These are phyloP conservation scores for Xylaria digitata DNA, from an alignment of 2,329 filamentous ascomycete genomes.

Conservation along the genomic window DNA sequence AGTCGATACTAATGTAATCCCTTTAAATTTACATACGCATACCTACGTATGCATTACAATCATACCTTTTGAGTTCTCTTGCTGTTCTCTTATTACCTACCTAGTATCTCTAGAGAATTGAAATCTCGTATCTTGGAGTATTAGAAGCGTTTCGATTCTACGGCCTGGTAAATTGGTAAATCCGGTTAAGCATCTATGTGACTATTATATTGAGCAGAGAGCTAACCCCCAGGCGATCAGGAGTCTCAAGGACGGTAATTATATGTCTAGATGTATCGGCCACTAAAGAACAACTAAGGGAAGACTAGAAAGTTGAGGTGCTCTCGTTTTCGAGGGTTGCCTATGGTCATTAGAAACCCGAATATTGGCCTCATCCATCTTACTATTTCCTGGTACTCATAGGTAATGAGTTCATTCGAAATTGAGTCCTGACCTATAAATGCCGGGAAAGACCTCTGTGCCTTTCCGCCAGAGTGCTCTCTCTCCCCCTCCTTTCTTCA, in stretches of 20 bases:
- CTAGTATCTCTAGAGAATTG: neutral
- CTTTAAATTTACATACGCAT: too few relatives aligned
- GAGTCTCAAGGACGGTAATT: neutral
- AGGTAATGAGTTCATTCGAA: too few relatives aligned
- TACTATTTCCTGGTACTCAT: too few relatives aligned
- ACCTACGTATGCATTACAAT: conserved; percentile 15
- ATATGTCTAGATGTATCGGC: conserved; percentile 1
- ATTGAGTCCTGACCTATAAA: too few relatives aligned
- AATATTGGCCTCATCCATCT: too few relatives aligned
- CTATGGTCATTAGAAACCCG: too few relatives aligned
- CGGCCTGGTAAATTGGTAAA: conserved; percentile 33
- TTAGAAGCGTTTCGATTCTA: conserved; percentile 33
- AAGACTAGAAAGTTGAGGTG: conserved; percentile 9
- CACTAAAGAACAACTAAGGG: conserved; percentile 12
- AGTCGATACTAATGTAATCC: neutral
- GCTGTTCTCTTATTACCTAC: neutral
- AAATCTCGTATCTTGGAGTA: conserved; percentile 12
- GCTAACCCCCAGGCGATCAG: neutral
- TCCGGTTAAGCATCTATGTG: conserved; percentile 26
- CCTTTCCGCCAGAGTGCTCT: too few relatives aligned
- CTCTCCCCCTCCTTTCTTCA: too few relatives aligned
- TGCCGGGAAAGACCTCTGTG: too few relatives aligned
- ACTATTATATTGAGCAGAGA: neutral
- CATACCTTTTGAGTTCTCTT: neutral
- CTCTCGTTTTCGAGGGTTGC: conserved; percentile 19